Evolutionary conservation across 176 grass and related monocot species (phyloP).

Genomic region (Oryza longistaminata): DNA sequence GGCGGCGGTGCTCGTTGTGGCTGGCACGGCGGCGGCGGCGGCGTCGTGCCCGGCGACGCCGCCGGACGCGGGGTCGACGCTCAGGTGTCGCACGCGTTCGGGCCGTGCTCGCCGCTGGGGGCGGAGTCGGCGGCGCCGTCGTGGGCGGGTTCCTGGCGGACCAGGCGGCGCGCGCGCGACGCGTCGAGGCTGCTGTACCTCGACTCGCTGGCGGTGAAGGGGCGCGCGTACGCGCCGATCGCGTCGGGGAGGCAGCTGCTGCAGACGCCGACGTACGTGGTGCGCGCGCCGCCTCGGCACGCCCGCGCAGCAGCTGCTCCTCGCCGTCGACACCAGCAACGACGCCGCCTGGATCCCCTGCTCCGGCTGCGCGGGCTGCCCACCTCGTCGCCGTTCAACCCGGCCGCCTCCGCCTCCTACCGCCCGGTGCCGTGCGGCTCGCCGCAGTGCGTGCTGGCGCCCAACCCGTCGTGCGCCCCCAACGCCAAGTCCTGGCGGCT

Average conservation of each 20-base stretch:
- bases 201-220: conserved; percentile 39
- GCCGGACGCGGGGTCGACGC: conserved; percentile 49
- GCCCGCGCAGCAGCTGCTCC: conserved; percentile 69
- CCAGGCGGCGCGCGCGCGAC: conserved; percentile 57
- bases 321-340: conserved; percentile 84
- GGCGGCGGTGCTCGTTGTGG: not conserved
- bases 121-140: conserved; percentile 16
- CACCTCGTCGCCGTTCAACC: conserved; percentile 48
- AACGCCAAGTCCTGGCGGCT: conserved; percentile 53
- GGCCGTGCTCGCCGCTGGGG: conserved; percentile 60
- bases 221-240: conserved; percentile 66
- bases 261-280: conserved; percentile 82
- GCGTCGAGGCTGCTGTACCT: conserved; percentile 67
- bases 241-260: conserved; percentile 78
- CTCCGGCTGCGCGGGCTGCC: conserved; percentile 56
- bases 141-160: conserved; percentile 55
- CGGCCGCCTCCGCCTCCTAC: conserved; percentile 46
- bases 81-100: conserved; percentile 69
- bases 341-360: conserved; percentile 91
- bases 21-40: not conserved
- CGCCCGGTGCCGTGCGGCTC: conserved; percentile 56
- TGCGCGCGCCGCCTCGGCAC: conserved; percentile 71
- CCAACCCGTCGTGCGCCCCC: conserved; percentile 48
- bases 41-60: conserved; percentile 49
- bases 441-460: conserved; percentile 53